Evolutionary conservation across 176 grass and related monocot species (phyloP), one percentile per base, ranked within the genome.

Genomic region (Hordeum marinum): DNA sequence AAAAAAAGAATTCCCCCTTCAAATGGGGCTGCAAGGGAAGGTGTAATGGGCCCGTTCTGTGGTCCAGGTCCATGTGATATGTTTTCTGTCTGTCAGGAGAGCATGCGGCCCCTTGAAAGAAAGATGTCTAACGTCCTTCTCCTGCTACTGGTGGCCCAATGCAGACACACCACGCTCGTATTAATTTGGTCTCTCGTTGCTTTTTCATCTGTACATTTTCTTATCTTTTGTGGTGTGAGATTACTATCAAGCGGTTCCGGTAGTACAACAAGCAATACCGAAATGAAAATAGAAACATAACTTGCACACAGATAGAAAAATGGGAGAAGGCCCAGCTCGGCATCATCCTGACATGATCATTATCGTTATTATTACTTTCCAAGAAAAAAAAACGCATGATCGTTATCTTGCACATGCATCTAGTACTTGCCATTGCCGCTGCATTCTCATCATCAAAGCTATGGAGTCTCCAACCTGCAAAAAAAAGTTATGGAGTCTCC

Each of bases 21-120:
- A 27, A 65, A 72, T 73, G 69, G n/a, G 54, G 37, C 39, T n/a
- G 25, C 39, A 46, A 63, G 3, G 24, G 54, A 31, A 35, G 55
- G 55, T 14, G 8, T 9, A 39, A 74, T 65, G 77, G 77, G 42
- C 69, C 68, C 55, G 0, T 41, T 40, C 7, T 32, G 36, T 68
- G 50, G 63, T 5, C 76, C 37, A 39, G 23, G 43, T 59, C 74
- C 82, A 85, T 76, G 88, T 85, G 70, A 45, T 18, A 18, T 81
- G 77, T 18, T 24, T 75, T 43, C n/a, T 61, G 29, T 69, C 0
- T 26, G 24, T 52, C 15, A 4, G 45, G 42, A 64, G 34, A 21
- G 32, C 48, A 52, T 39, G 27, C 48, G 57, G 77, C 7, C 76
- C 68, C 29, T 52, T 2, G 7, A 80, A 84, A 74, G 7, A 80